phyloP scores from a whole-genome alignment of 2,329 filamentous ascomycete species.

The Helminthosporium solani region DNA sequence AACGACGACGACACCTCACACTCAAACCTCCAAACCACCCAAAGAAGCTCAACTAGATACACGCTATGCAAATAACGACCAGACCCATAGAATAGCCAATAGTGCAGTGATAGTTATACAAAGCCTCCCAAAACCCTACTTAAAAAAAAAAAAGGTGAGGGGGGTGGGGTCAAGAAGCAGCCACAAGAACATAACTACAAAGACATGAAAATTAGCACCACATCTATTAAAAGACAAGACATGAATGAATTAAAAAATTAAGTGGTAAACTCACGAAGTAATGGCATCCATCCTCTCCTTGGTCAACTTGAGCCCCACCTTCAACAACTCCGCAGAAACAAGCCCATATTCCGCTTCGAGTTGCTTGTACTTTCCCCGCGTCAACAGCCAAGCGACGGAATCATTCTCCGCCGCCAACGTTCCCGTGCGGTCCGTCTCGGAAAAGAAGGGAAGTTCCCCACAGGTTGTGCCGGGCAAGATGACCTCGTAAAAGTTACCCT shows the following conservation, averaged over 20 bases:
- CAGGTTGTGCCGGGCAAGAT: constrained; percentile 94
- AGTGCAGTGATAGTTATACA: too few relatives aligned
- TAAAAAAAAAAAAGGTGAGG: too few relatives aligned
- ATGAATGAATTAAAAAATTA: too few relatives aligned
- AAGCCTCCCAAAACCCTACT: too few relatives aligned
- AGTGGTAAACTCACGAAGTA: constrained; percentile 52
- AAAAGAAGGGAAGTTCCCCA: constrained; percentile 95
- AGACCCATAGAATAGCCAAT: too few relatives aligned
- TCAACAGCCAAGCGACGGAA: constrained; percentile 80
- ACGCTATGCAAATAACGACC: too few relatives aligned
- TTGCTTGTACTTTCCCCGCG: constrained; percentile 67
- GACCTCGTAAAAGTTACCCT: constrained; percentile 84
- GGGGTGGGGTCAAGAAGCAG: constrained; percentile 28
- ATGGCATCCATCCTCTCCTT: constrained; percentile 84
- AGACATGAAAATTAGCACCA: too few relatives aligned
- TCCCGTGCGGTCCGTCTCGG: constrained; percentile 83
- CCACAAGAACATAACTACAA: constrained; percentile 40
- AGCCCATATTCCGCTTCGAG: constrained; percentile 73
- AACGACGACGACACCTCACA: too few relatives aligned
- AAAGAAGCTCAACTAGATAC: too few relatives aligned
- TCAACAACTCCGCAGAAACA: constrained; percentile 79
- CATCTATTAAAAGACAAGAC: too few relatives aligned
- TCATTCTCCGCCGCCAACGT: constrained; percentile 82
- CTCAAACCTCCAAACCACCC: too few relatives aligned
- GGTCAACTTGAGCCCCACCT: constrained; percentile 87